Evolutionary conservation across 257 asterid genomes (phyloP).

Genomic region (Verbascum thapsus): DNA sequence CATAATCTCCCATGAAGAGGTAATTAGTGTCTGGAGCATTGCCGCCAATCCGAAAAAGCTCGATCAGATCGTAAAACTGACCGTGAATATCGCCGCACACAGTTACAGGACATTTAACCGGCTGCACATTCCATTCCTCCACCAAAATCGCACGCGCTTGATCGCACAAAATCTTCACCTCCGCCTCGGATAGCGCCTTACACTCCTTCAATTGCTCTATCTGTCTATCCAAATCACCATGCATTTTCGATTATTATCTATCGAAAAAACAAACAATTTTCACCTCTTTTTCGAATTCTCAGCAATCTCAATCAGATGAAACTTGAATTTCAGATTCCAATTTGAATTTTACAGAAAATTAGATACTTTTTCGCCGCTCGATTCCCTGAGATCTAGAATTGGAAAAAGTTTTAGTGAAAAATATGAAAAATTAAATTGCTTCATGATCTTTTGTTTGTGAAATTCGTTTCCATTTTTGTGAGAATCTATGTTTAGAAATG

Average conservation of each 20-base stretch:
- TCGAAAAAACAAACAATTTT: slow-evolving; percentile 7
- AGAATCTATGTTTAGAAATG: slow-evolving; percentile 35
- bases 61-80: slow-evolving; percentile 91
- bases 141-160: slow-evolving; percentile 89
- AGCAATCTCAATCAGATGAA: slow-evolving; percentile 38
- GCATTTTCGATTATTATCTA: slow-evolving; percentile 69
- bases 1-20: slow-evolving; percentile 97
- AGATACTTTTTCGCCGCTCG: slow-evolving; percentile 31
- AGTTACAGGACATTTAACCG: slow-evolving; percentile 96
- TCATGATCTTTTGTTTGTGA: slow-evolving; percentile 37
- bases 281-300: slow-evolving; percentile 29
- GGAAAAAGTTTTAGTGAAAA: slow-evolving; percentile 21
- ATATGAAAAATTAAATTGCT: neutral
- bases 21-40: slow-evolving; percentile 91
- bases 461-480: slow-evolving; percentile 37
- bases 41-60: slow-evolving; percentile 92
- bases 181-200: slow-evolving; percentile 82
- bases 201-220: slow-evolving; percentile 94
- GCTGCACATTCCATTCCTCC: slow-evolving; percentile 98
- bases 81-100: slow-evolving; percentile 97
- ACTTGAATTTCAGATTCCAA: slow-evolving; percentile 35
- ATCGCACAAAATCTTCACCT: slow-evolving; percentile 84
- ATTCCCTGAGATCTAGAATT: slow-evolving; percentile 52
- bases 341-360: slow-evolving; percentile 25
- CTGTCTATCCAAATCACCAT: slow-evolving; percentile 91